phyloP scores from a whole-genome alignment of 148 eudicot species.

The Diospyros kaki region DNA sequence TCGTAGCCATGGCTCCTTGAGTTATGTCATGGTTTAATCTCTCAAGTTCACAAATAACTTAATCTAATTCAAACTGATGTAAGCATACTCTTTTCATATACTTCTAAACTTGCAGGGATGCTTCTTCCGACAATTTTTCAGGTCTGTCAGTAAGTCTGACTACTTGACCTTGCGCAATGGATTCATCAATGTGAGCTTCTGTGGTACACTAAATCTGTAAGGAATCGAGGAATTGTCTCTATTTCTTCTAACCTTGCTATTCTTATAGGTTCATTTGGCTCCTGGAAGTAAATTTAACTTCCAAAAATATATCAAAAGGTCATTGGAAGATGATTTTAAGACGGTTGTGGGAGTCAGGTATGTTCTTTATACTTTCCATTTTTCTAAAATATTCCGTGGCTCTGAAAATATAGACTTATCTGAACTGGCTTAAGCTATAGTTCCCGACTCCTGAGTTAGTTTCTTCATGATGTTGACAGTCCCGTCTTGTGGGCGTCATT shows the following conservation, averaged over 20 bases:
- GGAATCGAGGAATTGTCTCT: no score
- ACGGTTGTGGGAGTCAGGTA: conserved; percentile 75
- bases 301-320: conserved; percentile 79
- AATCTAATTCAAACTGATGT: background rate
- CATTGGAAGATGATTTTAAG: conserved; percentile 79
- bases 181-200: conserved; percentile 56
- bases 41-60: no score
- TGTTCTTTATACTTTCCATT: background rate
- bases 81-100: background rate
- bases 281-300: conserved; percentile 74
- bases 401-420: no score
- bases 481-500: conserved; percentile 74
- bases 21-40: no score
- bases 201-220: no score
- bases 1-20: no score
- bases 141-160: conserved; percentile 70
- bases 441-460: background rate
- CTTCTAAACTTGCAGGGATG: conserved; percentile 44
- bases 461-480: conserved; percentile 24
- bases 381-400: no score
- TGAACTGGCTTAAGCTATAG: no score
- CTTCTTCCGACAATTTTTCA: conserved; percentile 72
- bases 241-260: background rate
- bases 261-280: conserved; percentile 57
- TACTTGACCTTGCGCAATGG: conserved; percentile 74